Base-by-base conservation (phyloP, 768 basidiomycete species). In the Nidularia pulvinata region DNA sequence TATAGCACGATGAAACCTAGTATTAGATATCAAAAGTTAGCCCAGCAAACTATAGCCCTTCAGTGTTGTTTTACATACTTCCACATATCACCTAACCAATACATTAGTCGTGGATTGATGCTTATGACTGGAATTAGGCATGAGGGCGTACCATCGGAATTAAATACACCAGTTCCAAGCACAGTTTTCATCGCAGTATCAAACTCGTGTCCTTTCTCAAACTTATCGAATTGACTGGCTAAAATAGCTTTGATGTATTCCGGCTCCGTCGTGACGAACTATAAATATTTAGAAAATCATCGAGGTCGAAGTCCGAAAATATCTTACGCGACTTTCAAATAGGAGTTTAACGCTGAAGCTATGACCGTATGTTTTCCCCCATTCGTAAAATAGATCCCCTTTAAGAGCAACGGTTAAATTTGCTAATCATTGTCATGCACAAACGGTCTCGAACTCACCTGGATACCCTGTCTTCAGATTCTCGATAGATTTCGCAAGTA, bases 101-200 rank as follows among this genome's bases (percentile, higher is more conserved):
- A 25, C 22, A 14, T 7, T n/a, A 7, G 10, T 39, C 4, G 48
- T 39, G 34, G 57, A 25, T 37, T 1, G 30, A 34, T 13, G 14
- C 32, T 16, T 34, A 5, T 42, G 1, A 30, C 22, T 16, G 45
- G 19, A 35, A n/a, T 59, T 13, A 54, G 39, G 39, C 19, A 19
- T 22, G 6, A 33, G 7, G 22, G 19, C 6, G 30, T 58, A 77
- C 83, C 81, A 59, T 84, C 82, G 2, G 80, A 74, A 55, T 80
- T 83, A 66, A 86, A 85, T 0, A 86, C 82, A 0, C 85, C 85
- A 5, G 74, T 74, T 11, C 85, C 85, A 3, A 85, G 67, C 4
- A 84, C 46, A 6, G 61, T 48, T 43, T 64, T 51, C 54, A 65
- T 54, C 44, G 53, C 56, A 11, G 59, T 47, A 52, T 55, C 57